Evolutionary conservation across 2,329 filamentous ascomycete genomes (phyloP), one percentile per base, ranked within the genome.

Genomic region (Colletotrichum sp.): DNA sequence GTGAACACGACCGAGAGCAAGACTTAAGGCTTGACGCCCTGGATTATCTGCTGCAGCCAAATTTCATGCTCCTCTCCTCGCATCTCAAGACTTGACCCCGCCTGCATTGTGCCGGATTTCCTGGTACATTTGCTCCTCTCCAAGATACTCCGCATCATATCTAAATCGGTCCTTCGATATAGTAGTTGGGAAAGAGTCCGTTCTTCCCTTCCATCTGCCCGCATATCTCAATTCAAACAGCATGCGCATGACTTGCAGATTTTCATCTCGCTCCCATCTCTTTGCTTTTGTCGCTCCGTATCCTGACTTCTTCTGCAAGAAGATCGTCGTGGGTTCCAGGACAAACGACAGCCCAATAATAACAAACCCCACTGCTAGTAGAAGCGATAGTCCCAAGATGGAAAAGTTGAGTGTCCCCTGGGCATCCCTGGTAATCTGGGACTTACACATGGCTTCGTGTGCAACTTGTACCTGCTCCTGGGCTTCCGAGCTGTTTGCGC

Each of bases 391-490:
- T 1, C 63, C 72, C 15, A 72, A 30, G n/a, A 72, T 26, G 6
- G 69, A 72, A 32, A 75, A 75, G 69, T 75, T 75, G 18, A 75
- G 21, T 3, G 72, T 72, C 2, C 69, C 72, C 16, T 75, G 59
- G 16, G 72, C 18, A 5, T 44, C 21, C 18, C 30, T 57, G 24
- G 21, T 60, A 26, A 8, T 72, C 21, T 75, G 72, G 4, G 15
- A 44, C n/a, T 68, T 36, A 32, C 72, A 75, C 69, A 72, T 55
- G 2, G 30, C 8, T 44, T 39, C n/a, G 9, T 36, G 32, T 39
- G 62, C 30, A 65, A 4, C 28, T 8, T 18, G 18, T 12, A 44
- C 7, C 18, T 57, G 4, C 9, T 57, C 32, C 0, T 18, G 8
- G 13, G 8, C 8, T 13, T 13, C 44, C 21, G 64, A 52, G 32